Evolutionary conservation across 352 stramenopile species (phyloP).

Genomic region (Phytophthora cactorum): DNA sequence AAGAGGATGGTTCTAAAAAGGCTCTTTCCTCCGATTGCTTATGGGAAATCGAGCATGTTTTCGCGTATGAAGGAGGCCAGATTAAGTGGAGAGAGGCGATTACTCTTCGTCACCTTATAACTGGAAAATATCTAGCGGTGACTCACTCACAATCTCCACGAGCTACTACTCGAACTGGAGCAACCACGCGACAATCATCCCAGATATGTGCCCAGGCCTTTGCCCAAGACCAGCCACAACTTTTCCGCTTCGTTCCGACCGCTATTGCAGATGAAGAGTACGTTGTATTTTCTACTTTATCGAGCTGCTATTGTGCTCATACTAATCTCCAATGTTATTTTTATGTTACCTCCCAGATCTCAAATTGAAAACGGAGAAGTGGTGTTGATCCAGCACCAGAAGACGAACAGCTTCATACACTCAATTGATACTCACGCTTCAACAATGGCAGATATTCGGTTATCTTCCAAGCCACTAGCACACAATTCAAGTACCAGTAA

Average conservation of each 20-base stretch:
- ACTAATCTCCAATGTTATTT: neutral
- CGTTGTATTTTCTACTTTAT: constrained; percentile 10
- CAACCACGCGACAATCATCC: constrained; percentile 16
- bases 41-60: constrained; percentile 66
- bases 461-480: constrained; percentile 63
- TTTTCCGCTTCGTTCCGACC: constrained; percentile 67
- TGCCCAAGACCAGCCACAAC: constrained; percentile 47
- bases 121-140: constrained; percentile 65
- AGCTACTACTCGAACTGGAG: constrained; percentile 15
- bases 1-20: constrained; percentile 37
- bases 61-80: constrained; percentile 57
- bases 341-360: constrained; percentile 32
- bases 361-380: constrained; percentile 59
- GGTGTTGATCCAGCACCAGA: constrained; percentile 63
- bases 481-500: constrained; percentile 28
- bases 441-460: constrained; percentile 66
- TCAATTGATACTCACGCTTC: constrained; percentile 71
- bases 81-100: constrained; percentile 61
- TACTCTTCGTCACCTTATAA: constrained; percentile 61
- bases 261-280: constrained; percentile 62
- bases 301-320: neutral
- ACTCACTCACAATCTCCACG: constrained; percentile 30
- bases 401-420: constrained; percentile 62
- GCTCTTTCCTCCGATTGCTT: constrained; percentile 56
- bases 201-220: constrained; percentile 42